Evolutionary conservation across 2,329 filamentous ascomycete genomes (phyloP), one percentile per base, ranked within the genome.

Genomic region (Orbilia brochopaga): DNA sequence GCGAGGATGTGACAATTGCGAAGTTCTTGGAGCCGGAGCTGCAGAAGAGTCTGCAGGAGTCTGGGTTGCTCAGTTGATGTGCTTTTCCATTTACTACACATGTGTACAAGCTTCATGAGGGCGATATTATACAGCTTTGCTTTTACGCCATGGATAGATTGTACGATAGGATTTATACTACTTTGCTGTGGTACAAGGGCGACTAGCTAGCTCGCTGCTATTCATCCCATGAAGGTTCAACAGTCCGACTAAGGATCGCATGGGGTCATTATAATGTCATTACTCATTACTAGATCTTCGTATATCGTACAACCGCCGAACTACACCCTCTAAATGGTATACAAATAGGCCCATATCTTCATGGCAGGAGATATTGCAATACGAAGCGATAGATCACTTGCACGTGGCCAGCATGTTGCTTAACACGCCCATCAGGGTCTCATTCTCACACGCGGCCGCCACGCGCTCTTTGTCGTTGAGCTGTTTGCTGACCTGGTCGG

Each of bases 21-120:
- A 97, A 96, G 78, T 99, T 97, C 81, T 82, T 99, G 74, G 94
- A 99, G 82, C 91, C 92, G 0, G 94, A 97, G 79, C 87, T 97
- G 73, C 96, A 95, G 44, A 72, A 72, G 60, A 72, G 67, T 30
- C 60, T 72, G 46, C 67, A 72, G 44, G 67, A 72, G 21, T 72
- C 67, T 8, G 67, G 67, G 37, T 48, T 72, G 50, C 60, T 72
- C 35, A 54, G 54, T 65, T 72, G 60, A 42, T 13, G 8, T 21
- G 13, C 21, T 17, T 19, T 19, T 17, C 30, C 15, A 13, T 42
- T 59, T 15, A 1, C n/a, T n/a, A n/a, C n/a, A n/a, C n/a, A 10
- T 40, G 7, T 8, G 27, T 8, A 8, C 27, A 32, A 21, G 1
- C 42, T 21, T 24, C n/a, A 23, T 24, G 8, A n/a, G n/a, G n/a